Evolutionary conservation across 495 filamentous ascomycete species (phyloP).

Genomic region (Choiromyces venosus): DNA sequence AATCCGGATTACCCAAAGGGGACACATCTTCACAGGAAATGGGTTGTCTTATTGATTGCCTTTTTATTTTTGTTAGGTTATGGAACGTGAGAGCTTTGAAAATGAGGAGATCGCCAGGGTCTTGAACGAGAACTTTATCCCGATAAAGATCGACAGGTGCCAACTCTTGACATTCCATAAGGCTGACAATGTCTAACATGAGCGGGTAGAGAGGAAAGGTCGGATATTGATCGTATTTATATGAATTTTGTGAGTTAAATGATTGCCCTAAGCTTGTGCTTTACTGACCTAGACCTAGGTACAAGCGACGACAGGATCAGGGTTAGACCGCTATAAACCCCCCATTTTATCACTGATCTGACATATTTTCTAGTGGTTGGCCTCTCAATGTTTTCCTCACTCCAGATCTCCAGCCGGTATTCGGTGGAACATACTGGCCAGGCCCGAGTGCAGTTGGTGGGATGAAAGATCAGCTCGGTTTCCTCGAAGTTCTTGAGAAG

Average conservation of each 20-base stretch:
- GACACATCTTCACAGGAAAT: neutral
- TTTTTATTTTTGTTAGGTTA: conserved; percentile 44
- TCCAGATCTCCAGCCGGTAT: conserved; percentile 85
- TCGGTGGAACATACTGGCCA: conserved; percentile 96
- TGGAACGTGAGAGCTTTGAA: conserved; percentile 89
- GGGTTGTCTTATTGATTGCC: neutral
- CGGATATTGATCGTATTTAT: conserved; percentile 92
- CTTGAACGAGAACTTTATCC: conserved; percentile 83
- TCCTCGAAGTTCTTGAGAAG: conserved; percentile 77
- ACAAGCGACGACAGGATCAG: conserved; percentile 84
- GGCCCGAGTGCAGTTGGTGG: conserved; percentile 58
- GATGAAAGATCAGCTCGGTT: conserved; percentile 57
- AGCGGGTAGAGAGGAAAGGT: conserved; percentile 65
- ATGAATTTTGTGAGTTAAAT: conserved; percentile 75
- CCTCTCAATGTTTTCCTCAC: conserved; percentile 95
- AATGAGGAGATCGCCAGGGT: conserved; percentile 71
- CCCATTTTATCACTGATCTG: neutral
- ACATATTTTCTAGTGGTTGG: conserved; percentile 59
- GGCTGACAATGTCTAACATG: conserved; percentile 16
- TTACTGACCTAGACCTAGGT: conserved; percentile 33
- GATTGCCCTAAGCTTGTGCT: neutral
- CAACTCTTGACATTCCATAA: neutral
- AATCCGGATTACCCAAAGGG: neutral
- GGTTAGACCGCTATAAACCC: conserved; percentile 40
- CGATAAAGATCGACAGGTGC: conserved; percentile 78